Conservation (phyloP, 176 grass and related monocot species). For the Carex littledalei region DNA sequence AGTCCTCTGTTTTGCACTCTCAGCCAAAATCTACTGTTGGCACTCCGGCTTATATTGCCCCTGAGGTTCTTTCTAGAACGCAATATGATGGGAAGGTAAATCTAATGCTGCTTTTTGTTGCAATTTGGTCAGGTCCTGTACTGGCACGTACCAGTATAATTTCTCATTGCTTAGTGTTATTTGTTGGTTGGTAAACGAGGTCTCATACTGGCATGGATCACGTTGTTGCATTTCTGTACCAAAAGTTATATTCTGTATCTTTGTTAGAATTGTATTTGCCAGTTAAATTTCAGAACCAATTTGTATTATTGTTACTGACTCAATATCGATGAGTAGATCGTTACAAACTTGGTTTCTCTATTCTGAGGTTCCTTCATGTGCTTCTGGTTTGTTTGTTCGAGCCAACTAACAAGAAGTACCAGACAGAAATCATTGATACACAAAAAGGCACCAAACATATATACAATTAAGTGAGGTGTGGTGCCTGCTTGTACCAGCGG, state of each 20-base stretch:
- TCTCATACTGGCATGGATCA: neutral
- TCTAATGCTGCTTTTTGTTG: neutral
- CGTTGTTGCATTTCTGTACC: neutral
- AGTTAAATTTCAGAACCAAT: neutral
- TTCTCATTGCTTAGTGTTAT: neutral
- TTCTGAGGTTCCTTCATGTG: neutral
- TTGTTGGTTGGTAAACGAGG: neutral
- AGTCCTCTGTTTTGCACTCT: constrained; percentile 90
- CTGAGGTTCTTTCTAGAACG: constrained; percentile 76
- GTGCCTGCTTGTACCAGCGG: neutral
- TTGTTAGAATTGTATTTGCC: neutral
- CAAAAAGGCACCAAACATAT: neutral
- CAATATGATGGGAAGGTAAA: constrained; percentile 92
- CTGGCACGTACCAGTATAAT: neutral
- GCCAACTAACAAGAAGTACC: neutral
- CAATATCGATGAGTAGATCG: neutral
- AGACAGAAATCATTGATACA: neutral
- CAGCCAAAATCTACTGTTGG: constrained; percentile 97
- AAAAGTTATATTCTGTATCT: neutral
- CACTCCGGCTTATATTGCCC: constrained; percentile 93
- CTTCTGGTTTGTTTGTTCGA: neutral
- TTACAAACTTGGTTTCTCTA: neutral
- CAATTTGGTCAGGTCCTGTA: neutral
- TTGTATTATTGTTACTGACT: neutral
- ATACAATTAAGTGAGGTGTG: neutral